These are phyloP conservation scores for Bipolaris cookei DNA, from an alignment of 2,329 filamentous ascomycete species.

Conservation along the genomic window DNA sequence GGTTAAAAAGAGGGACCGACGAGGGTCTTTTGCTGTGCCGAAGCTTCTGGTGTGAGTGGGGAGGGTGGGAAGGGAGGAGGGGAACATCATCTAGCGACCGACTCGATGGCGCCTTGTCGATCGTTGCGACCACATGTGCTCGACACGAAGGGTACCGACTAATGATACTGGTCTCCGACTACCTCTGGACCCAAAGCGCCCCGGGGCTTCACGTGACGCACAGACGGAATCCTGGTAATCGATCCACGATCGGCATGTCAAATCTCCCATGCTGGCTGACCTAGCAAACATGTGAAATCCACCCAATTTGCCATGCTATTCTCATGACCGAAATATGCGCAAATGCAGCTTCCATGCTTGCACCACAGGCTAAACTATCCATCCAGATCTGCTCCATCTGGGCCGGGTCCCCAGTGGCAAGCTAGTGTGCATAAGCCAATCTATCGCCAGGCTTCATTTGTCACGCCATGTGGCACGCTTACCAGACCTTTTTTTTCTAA, in stretches of 20 bases:
- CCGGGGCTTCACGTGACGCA: neutral
- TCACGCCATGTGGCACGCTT: conserved; percentile 1
- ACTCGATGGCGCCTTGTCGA: conserved; percentile 4
- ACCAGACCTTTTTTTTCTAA: neutral
- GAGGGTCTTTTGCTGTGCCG: conserved; percentile 6
- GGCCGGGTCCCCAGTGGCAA: neutral
- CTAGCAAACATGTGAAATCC: conserved; percentile 4
- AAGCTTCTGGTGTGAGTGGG: conserved; percentile 6
- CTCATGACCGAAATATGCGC: neutral
- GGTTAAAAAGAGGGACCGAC: neutral
- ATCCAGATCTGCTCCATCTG: neutral
- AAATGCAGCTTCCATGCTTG: conserved; percentile 3
- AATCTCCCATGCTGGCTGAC: conserved; percentile 5
- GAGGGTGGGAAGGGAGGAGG: neutral
- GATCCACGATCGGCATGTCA: conserved; percentile 7
- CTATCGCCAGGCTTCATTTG: neutral
- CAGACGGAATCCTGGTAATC: neutral
- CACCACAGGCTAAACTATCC: neutral
- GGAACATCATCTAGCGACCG: neutral
- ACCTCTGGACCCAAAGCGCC: neutral
- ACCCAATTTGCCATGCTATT: conserved; percentile 3
- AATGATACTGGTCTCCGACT: neutral
- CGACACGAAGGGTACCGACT: conserved; percentile 1
- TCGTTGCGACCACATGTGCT: neutral
- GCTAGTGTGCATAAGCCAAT: neutral